Base-by-base conservation (phyloP, 2,329 filamentous ascomycete genomes). In the Hypoxylon sp. region DNA sequence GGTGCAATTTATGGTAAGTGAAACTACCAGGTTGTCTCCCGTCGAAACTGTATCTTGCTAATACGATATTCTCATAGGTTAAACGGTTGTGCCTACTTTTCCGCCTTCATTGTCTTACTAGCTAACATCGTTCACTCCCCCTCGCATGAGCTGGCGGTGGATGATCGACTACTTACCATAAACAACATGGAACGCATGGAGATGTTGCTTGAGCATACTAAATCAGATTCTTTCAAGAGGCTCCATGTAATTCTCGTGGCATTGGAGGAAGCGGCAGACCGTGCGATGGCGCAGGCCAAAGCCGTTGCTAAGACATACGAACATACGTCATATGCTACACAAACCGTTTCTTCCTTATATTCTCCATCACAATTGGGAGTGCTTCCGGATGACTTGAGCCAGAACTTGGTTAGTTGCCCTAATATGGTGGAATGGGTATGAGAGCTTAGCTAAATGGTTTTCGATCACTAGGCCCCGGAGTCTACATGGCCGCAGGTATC, bases 71-170 rank as follows among this genome's bases (percentile, higher is more conserved):
- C 4, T 49, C 3, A 5, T 25, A 75, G 75, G 74, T 64, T 74
- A 11, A 73, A 68, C 34, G 62, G 68, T 14, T 73, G 74, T 43
- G 65, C 69, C 21, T 73, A 73, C 55, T 75, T 75, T 63, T 74
- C 74, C 3, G 68, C 74, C 4, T 70, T 76, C 19, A 60, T 74
- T 1, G 70, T 75, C 36, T 28, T 76, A 9, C 57, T 74, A 14
- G 74, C 71, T 17, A 75, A 76, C 38, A 65, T 74, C 17, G 56
- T 68, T 1, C 75, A 75, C 53, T 67, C 61, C 23, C 74, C 75
- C 2, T 63, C 50, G 2, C 64, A 72, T 36, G 63, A 68, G 34
- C 34, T 65, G 1, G 74, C 65, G 1, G 63, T 62, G 9, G 25
- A 68, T 5, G 74, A 76, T 41, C 68, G 64, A 11, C 51, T 63